Evolutionary conservation across 805 yeast species (phyloP).

Genomic region (Yamadazyma laniorum): DNA sequence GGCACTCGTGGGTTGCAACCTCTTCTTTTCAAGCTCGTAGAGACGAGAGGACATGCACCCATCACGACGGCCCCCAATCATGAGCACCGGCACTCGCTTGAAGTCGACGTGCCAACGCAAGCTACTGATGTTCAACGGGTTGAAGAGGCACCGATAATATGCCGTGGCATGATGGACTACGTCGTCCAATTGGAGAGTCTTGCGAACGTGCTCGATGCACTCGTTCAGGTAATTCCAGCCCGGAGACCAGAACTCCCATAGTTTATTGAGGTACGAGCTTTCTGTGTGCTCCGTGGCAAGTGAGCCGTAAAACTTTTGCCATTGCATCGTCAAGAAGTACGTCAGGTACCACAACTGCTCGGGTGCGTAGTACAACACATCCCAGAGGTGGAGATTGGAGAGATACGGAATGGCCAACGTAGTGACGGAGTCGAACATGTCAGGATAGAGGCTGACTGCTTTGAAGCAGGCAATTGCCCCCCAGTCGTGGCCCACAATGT

Average conservation of each 20-base stretch:
- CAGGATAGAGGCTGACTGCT: conserved; percentile 34
- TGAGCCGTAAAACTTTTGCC: conserved; percentile 21
- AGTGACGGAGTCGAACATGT: conserved; percentile 28
- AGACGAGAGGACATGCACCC: conserved; percentile 35
- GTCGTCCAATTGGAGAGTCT: conserved; percentile 23
- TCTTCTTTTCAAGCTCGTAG: conserved; percentile 23
- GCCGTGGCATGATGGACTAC: conserved; percentile 37
- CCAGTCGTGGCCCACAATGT: conserved; percentile 46
- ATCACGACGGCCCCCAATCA: conserved; percentile 38
- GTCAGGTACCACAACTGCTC: conserved; percentile 33
- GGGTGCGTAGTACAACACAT: conserved; percentile 27
- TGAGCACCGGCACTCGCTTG: conserved; percentile 33
- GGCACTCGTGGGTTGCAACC: conserved; percentile 19
- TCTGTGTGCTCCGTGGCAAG: conserved; percentile 16
- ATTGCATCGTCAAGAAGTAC: conserved; percentile 40
- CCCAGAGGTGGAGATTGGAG: conserved; percentile 26
- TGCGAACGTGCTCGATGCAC: conserved; percentile 28
- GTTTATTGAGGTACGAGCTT: conserved; percentile 25
- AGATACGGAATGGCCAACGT: conserved; percentile 42
- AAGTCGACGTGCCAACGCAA: conserved; percentile 30
- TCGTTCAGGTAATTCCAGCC: conserved; percentile 28
- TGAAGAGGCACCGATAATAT: conserved; percentile 33
- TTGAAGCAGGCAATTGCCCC: conserved; percentile 39
- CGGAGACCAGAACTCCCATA: conserved; percentile 43
- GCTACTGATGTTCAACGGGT: conserved; percentile 19